A percentile compares a stretch with the other conserved stretches of the same genome.
phyloP scores from a whole-genome alignment of 768 basidiomycete species.

The Paxillus ammoniavirescens region DNA sequence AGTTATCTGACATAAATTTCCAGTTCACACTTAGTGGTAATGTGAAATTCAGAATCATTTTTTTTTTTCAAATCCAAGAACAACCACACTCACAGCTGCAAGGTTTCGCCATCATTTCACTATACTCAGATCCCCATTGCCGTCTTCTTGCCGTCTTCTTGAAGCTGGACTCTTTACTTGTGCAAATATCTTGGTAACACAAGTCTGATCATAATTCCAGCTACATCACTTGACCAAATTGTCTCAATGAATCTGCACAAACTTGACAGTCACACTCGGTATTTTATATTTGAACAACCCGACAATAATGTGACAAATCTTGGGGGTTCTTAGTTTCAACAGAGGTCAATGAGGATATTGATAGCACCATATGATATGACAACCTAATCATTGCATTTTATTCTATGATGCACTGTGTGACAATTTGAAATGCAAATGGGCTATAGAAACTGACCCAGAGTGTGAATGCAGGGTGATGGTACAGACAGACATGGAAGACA shows the following conservation, averaged over 20 bases:
- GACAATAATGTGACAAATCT: conserved; percentile 1
- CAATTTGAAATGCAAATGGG: too few species aligned
- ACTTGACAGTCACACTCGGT: not conserved
- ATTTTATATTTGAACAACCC: conserved; percentile 5
- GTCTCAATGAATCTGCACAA: conserved; percentile 9
- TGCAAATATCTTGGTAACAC: not conserved
- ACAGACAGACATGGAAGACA: too few species aligned
- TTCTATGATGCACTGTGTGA: too few species aligned
- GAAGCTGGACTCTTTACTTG: not conserved
- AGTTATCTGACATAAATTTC: not conserved
- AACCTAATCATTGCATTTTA: too few species aligned
- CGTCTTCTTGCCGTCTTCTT: too few species aligned
- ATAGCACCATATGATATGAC: too few species aligned
- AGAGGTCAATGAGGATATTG: not conserved
- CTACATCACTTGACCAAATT: not conserved
- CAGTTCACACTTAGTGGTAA: not conserved
- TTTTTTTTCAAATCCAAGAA: conserved; percentile 13
- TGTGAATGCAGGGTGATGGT: too few species aligned
- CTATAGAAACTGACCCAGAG: too few species aligned
- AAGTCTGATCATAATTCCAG: not conserved
- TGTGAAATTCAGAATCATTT: conserved; percentile 16
- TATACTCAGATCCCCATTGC: conserved; percentile 19
- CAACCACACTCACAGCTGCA: not conserved
- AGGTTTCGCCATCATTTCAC: conserved; percentile 21
- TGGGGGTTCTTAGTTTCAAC: not conserved